Evolutionary conservation across 495 filamentous ascomycete genomes (phyloP), one percentile per base, ranked within the genome.

Genomic region (Daldinia childiae): DNA sequence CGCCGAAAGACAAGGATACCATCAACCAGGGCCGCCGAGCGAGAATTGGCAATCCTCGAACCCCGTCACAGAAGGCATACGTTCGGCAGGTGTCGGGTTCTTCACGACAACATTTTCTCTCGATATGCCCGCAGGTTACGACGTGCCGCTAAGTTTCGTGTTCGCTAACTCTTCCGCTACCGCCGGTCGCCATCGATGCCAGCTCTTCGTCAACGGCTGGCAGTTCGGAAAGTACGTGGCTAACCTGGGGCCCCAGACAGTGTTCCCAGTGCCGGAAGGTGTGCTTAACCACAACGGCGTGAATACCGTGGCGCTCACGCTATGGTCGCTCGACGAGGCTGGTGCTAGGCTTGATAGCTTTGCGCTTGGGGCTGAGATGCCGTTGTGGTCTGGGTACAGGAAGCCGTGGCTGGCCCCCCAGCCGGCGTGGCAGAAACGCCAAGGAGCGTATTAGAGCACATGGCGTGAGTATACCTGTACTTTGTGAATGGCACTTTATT

Each of bases 151-250:
- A 26, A 82, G 80, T 41, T 90, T 93, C 75, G 82, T 81, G 71
- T 89, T 90, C 59, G 82, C 69, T 1, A 90, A 88, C 64, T 73
- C 82, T 0, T 66, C 71, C 0, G 41, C 41, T 11, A 2, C 3
- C 6, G n/a, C 17, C 17, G 32, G 75, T 4, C 74, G 79, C 39
- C 90, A 88, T 67, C 81, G 87, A 5, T 84, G 79, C 5, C 85
- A 88, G 81, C 75, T 92, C 21, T 94, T 82, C 71, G 89, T 93
- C 32, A 93, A 93, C 76, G 91, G 91, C 4, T 93, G 86, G 74
- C 90, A 92, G 80, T 92, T 89, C 70, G 91, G 89, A 2, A 89
- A 91, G 77, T 91, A 87, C 71, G 82, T 80, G 7, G 83, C 85
- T 66, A 85, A 92, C 48, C 80, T 93, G 56, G 92, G 92, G 9